Percentiles rank a stretch among this genome's conserved stretches.
phyloP scores from a whole-genome alignment of 2,329 filamentous ascomycete genomes.

The Aspergillus quadrilineatus region DNA sequence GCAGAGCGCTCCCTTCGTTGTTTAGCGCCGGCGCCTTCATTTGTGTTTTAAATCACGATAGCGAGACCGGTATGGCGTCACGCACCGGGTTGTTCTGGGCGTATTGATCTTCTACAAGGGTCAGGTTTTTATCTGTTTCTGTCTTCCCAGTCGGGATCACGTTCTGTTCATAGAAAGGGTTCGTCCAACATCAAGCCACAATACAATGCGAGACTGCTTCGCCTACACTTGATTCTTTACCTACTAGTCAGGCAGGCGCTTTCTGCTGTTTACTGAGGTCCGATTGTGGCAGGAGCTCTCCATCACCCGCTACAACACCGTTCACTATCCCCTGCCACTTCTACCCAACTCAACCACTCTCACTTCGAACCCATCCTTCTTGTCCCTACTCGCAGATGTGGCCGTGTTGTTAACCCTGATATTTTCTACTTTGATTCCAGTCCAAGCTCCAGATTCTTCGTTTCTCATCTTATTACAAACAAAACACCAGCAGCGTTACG shows the following conservation, averaged over 20 bases:
- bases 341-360: not conserved
- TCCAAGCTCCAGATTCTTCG: conserved; percentile 17
- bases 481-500: conserved; percentile 17
- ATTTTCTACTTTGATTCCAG: conserved; percentile 19
- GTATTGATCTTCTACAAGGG: conserved; percentile 6
- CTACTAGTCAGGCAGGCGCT: not conserved
- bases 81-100: not conserved
- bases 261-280: not conserved
- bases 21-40: conserved; percentile 15
- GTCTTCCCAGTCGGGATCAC: not conserved
- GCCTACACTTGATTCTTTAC: not conserved
- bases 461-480: conserved; percentile 37
- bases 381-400: conserved; percentile 3
- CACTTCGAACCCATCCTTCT: not conserved
- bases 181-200: not conserved
- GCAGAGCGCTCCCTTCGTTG: conserved; percentile 17
- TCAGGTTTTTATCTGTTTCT: not conserved
- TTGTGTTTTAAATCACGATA: conserved; percentile 9
- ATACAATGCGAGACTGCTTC: not conserved
- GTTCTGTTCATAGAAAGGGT: not conserved
- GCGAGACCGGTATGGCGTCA: conserved; percentile 2
- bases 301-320: not conserved
- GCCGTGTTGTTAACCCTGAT: conserved; percentile 19
- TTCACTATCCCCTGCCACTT: not conserved
- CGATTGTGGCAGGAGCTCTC: conserved; percentile 9